Evolutionary conservation across 768 basidiomycete genomes (phyloP).

Genomic region (Xerocomellus intermedius): DNA sequence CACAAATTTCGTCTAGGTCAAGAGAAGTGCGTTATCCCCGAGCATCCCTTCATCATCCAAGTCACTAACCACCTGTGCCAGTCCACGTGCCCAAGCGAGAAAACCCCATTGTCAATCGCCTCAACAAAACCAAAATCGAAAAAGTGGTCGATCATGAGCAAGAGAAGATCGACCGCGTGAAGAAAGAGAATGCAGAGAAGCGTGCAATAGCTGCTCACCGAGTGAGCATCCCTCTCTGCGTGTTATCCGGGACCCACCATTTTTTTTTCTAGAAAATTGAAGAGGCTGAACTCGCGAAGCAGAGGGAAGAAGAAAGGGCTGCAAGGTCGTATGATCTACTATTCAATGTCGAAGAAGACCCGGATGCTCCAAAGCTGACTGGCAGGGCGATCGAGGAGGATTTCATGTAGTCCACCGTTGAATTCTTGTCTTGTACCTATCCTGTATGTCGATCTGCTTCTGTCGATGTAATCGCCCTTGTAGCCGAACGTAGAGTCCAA

Average conservation of each 20-base stretch:
- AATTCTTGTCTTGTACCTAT: neutral
- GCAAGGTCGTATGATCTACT: constrained; percentile 84
- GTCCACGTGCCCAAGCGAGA: constrained; percentile 80
- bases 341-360: constrained; percentile 64
- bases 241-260: neutral
- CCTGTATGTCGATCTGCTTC: neutral
- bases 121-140: constrained; percentile 92
- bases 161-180: constrained; percentile 79
- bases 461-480: neutral
- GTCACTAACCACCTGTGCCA: constrained; percentile 26
- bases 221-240: constrained; percentile 39
- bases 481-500: neutral
- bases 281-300: constrained; percentile 69
- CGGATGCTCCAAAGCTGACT: constrained; percentile 50
- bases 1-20: constrained; percentile 52
- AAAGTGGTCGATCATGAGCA: constrained; percentile 87
- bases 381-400: constrained; percentile 82
- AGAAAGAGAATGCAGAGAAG: constrained; percentile 65
- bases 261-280: constrained; percentile 60
- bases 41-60: neutral
- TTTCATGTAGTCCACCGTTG: constrained; percentile 61
- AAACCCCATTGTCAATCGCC: constrained; percentile 85
- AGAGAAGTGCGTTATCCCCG: constrained; percentile 52
- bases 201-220: constrained; percentile 63
- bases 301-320: constrained; percentile 83